These are phyloP conservation scores for Alternaria angustiovoidea DNA, from an alignment of 2,329 filamentous ascomycete species.

Conservation along the genomic window DNA sequence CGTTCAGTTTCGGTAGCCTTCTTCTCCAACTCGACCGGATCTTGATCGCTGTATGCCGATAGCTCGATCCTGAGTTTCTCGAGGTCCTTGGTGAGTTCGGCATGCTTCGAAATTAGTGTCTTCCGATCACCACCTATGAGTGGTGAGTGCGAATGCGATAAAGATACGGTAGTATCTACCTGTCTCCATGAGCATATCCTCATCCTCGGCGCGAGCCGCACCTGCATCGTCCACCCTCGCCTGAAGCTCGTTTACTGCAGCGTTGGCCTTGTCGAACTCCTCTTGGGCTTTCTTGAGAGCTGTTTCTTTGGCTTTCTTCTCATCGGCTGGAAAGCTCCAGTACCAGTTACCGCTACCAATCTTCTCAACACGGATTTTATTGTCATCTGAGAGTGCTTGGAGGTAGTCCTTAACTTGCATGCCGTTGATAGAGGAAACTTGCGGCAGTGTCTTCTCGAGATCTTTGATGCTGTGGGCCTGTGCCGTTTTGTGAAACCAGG, in stretches of 20 bases:
- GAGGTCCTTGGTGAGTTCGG: constrained; percentile 48
- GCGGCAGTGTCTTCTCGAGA: constrained; percentile 69
- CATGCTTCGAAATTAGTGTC: constrained; percentile 49
- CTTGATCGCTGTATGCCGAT: constrained; percentile 56
- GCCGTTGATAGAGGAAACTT: constrained; percentile 68
- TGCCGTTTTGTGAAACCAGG: constrained; percentile 66
- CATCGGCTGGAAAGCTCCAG: constrained; percentile 71
- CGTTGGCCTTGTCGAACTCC: constrained; percentile 50
- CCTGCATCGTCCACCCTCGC: constrained; percentile 51
- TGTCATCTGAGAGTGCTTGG: constrained; percentile 68
- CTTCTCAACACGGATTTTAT: constrained; percentile 70
- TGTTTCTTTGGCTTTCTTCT: constrained; percentile 57
- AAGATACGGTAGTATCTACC: constrained; percentile 26
- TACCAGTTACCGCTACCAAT: constrained; percentile 78
- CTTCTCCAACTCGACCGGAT: constrained; percentile 56
- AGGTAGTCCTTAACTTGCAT: constrained; percentile 75
- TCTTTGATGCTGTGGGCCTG: constrained; percentile 73
- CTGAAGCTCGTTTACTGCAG: constrained; percentile 49
- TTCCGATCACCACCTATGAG: constrained; percentile 44
- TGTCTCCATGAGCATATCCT: constrained; percentile 45
- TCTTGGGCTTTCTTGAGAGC: constrained; percentile 49
- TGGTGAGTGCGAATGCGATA: neutral
- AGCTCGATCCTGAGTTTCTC: constrained; percentile 53
- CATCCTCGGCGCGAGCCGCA: constrained; percentile 51
- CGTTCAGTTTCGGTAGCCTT: constrained; percentile 46